Conservation (phyloP, 495 filamentous ascomycete genomes). For the Choiromyces venosus region DNA sequence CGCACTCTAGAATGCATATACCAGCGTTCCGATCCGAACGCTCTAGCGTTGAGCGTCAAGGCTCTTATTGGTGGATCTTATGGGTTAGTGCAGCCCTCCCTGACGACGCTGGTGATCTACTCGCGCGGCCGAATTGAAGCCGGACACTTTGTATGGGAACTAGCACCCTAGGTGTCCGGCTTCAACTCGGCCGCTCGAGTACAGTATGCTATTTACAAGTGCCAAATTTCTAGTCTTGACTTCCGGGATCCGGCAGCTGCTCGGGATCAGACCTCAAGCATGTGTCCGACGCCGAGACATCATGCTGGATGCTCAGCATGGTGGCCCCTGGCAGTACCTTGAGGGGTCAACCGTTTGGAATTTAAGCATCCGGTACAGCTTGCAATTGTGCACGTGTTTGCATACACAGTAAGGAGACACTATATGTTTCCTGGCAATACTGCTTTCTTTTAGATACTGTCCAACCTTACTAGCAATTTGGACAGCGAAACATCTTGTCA, state of each 20-base stretch:
- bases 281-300: neutral
- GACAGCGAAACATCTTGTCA: neutral
- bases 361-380: neutral
- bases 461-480: neutral
- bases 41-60: neutral
- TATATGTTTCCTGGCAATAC: neutral
- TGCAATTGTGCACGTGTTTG: neutral
- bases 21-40: neutral
- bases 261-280: neutral
- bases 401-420: neutral
- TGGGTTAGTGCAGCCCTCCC: neutral
- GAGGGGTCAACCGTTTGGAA: neutral
- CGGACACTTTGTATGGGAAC: too few relatives aligned
- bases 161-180: too few relatives aligned
- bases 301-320: neutral
- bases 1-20: neutral
- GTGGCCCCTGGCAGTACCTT: neutral
- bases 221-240: neutral
- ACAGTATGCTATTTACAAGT: neutral
- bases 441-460: neutral
- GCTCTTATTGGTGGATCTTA: neutral
- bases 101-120: neutral
- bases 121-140: too few relatives aligned
- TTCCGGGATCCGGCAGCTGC: too few relatives aligned
- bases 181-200: too few relatives aligned